Percentiles rank a stretch among this genome's conserved stretches.
phyloP scores from a whole-genome alignment of 2,329 filamentous ascomycete genomes.

The Paramyrothecium sp. region DNA sequence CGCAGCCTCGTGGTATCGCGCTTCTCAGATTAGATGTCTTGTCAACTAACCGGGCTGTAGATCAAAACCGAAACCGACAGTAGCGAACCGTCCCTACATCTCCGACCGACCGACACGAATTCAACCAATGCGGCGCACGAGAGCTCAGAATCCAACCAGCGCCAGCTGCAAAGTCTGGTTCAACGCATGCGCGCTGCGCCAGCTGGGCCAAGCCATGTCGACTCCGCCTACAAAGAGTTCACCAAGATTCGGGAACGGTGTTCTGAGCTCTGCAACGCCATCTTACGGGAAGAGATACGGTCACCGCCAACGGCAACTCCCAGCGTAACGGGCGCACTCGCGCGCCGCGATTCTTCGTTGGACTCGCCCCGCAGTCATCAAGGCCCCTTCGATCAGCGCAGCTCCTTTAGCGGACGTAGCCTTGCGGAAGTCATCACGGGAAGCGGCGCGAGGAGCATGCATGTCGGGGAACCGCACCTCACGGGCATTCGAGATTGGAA shows the following conservation, averaged over 20 bases:
- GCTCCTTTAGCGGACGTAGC: constrained; percentile 35
- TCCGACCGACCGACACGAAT: constrained; percentile 19
- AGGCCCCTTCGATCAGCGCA: constrained; percentile 30
- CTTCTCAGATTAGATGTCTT: background rate
- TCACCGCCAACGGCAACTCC: constrained; percentile 14
- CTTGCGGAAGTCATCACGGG: constrained; percentile 28
- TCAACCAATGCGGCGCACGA: constrained; percentile 21
- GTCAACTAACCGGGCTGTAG: no score
- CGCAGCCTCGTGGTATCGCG: background rate
- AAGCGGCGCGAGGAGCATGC: constrained; percentile 16
- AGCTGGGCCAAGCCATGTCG: constrained; percentile 33
- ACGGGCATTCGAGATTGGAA: constrained; percentile 44
- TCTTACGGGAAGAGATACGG: constrained; percentile 39
- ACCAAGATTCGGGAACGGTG: constrained; percentile 38
- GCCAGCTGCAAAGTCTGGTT: constrained; percentile 32
- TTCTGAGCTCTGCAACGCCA: constrained; percentile 34
- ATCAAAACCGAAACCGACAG: constrained; percentile 20
- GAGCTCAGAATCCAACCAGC: constrained; percentile 27
- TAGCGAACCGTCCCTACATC: constrained; percentile 23
- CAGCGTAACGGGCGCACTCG: constrained; percentile 17
- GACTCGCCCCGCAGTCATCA: constrained; percentile 29
- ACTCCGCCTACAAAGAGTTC: constrained; percentile 43
- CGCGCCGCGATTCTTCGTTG: constrained; percentile 24
- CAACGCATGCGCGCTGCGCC: constrained; percentile 33
- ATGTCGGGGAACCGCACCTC: constrained; percentile 31